Evolutionary conservation across 345 rosid genomes (phyloP), one percentile per base, ranked within the genome.

Genomic region (Abelmoschus esculentus): DNA sequence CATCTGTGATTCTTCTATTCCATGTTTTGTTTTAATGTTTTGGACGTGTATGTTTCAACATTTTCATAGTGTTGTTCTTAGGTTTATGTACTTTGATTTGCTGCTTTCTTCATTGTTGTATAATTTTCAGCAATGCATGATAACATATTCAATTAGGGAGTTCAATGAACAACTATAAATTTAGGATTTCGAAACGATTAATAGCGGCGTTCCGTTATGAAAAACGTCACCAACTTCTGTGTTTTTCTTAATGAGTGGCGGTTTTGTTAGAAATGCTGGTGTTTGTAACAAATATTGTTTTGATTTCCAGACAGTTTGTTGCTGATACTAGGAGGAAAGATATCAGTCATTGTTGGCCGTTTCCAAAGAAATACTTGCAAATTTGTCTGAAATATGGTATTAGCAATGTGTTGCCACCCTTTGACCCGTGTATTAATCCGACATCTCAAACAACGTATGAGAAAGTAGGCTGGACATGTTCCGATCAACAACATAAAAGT

Each of bases 321-420:
- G 32, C 4, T 18, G 67, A 44, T 40, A 42, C 31, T 40, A 63
- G 67, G 67, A 63, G 32, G 22, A 63, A 63, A 63, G 67, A 40
- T 40, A 12, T 63, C 2, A 7, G 40, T 19, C 67, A 38, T 40
- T 63, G 52, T 63, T 63, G 67, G 67, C 67, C 67, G 19, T 63
- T 63, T 63, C 50, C 50, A 2, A 26, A 38, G 32, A 63, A 40
- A 44, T 42, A 63, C 52, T 42, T 63, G 67, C 67, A 63, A 11
- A 12, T 63, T 28, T 63, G 67, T 19, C 17, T 63, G 17, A 63
- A 63, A 44, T 19, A 63, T 42, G 67, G 67, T 63, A 12, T 63
- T 19, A 63, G 17, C 10, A 42, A 63, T 12, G 52, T 63, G 17
- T 40, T 63, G 32, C 67, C 67, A 19, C 52, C 67, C n/a, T 63